phyloP scores from a whole-genome alignment of 768 basidiomycete species.

The Coprinopsis cinerea region DNA sequence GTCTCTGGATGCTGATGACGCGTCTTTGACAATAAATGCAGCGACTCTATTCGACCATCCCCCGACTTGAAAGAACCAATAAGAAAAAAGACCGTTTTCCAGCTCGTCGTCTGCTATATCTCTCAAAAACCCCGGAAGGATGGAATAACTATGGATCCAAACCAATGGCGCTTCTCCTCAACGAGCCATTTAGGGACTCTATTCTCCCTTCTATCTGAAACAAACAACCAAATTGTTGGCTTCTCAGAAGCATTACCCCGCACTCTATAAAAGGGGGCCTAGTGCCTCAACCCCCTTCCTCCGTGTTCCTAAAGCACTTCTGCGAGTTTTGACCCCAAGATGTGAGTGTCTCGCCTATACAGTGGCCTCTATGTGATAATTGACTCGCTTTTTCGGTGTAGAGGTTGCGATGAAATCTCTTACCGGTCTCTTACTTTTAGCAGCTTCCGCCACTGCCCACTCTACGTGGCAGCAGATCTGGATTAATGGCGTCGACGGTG shows the following conservation, averaged over 20 bases:
- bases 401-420: not conserved
- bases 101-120: not conserved
- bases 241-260: too few species aligned
- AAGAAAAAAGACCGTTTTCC: too few species aligned
- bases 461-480: conserved; percentile 52
- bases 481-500: conserved; percentile 45
- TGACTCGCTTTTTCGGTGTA: not conserved
- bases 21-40: too few species aligned
- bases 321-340: not conserved
- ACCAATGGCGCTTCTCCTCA: not conserved
- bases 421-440: conserved; percentile 12
- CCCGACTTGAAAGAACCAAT: too few species aligned
- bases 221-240: not conserved
- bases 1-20: too few species aligned
- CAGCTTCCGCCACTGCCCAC: conserved; percentile 39
- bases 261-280: too few species aligned
- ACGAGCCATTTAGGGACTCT: too few species aligned
- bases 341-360: not conserved
- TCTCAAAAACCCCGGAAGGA: not conserved
- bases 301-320: too few species aligned
- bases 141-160: not conserved
- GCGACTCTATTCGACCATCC: too few species aligned
- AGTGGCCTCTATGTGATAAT: not conserved
- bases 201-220: not conserved
- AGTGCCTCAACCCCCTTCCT: too few species aligned